Evolutionary conservation across 441 rosid genomes (phyloP), one percentile per base, ranked within the genome.

Genomic region (Pelargonium cotyledonis): DNA sequence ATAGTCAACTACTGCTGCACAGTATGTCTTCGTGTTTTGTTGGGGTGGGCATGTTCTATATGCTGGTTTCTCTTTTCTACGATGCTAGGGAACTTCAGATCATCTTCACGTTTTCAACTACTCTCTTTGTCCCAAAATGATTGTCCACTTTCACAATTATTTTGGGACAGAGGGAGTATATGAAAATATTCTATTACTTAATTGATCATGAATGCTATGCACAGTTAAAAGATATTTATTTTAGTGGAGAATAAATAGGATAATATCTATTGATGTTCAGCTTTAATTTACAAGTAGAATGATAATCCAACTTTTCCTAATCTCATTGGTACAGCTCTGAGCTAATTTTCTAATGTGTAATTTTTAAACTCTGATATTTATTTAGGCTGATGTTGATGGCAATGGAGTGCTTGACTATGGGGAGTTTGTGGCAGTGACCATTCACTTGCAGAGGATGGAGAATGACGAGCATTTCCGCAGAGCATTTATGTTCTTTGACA

Each of bases 401-500:
- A 91, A 91, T 73, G 98, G 98, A 61, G 82, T 85, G 1, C 77
- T 94, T 68, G 90, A 91, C 76, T 94, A 94, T 49, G 97, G 98
- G 44, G 98, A 94, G 72, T 94, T 94, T 77, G 97, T 91, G 58
- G 98, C 97, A 23, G 98, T 94, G 71, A 89, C 96, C 21, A 87
- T 94, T 73, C 98, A 94, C 81, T 81, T 94, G 85, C 96, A 89
- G 86, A 89, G 91, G 85, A 89, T 91, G 90, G 98, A 88, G 76
- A 94, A 94, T 65, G 98, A 91, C 68, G 98, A 94, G 66, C 98
- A 89, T 83, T 81, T 91, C 75, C 90, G 84, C 69, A 81, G 85
- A 81, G 96, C 98, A 41, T 94, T 94, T 68, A 85, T 82, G 88
- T 94, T 82, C 72, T 94, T 94, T n/a, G 98, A 94, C 76, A 89